Evolutionary conservation across 805 yeast genomes (phyloP).

Genomic region (Nakazawaea laoshanensis): DNA sequence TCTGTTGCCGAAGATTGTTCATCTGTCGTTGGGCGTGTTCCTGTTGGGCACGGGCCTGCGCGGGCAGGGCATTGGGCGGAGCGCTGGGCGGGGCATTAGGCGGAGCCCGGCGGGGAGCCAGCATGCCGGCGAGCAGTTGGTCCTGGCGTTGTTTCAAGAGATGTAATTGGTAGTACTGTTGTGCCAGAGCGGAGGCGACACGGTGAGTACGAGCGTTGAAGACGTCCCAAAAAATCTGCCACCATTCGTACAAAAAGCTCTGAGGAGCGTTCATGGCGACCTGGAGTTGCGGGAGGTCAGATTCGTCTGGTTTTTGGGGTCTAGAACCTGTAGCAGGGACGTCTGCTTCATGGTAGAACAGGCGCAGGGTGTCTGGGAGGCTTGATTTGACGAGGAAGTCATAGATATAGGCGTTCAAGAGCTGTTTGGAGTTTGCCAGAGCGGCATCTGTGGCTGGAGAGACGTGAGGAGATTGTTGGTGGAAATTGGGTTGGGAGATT

Average conservation of each 20-base stretch:
- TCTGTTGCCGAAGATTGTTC: constrained; percentile 38
- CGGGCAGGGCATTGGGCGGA: constrained; percentile 15
- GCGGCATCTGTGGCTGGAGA: constrained; percentile 29
- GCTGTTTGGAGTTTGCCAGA: constrained; percentile 45
- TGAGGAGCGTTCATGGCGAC: constrained; percentile 75
- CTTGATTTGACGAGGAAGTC: constrained; percentile 76
- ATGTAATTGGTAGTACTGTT: constrained; percentile 63
- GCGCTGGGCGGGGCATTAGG: constrained; percentile 18
- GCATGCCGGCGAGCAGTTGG: constrained; percentile 25
- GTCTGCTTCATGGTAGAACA: constrained; percentile 72
- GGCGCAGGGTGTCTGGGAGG: constrained; percentile 61
- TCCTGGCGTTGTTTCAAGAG: constrained; percentile 52
- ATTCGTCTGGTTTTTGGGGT: constrained; percentile 1
- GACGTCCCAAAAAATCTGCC: constrained; percentile 94
- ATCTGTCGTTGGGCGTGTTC: constrained; percentile 14
- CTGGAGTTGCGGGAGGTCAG: constrained; percentile 37
- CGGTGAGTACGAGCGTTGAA: constrained; percentile 72
- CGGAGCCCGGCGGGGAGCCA: constrained; percentile 17
- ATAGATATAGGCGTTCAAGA: constrained; percentile 76
- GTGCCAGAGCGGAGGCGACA: constrained; percentile 55
- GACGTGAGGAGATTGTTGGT: neutral
- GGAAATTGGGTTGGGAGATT: neutral
- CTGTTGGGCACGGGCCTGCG: constrained; percentile 13
- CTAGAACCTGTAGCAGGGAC: constrained; percentile 35
- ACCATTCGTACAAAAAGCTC: constrained; percentile 88